Evolutionary conservation across 768 basidiomycete genomes (phyloP), one percentile per base, ranked within the genome.

Genomic region (Leccinum obscurum): DNA sequence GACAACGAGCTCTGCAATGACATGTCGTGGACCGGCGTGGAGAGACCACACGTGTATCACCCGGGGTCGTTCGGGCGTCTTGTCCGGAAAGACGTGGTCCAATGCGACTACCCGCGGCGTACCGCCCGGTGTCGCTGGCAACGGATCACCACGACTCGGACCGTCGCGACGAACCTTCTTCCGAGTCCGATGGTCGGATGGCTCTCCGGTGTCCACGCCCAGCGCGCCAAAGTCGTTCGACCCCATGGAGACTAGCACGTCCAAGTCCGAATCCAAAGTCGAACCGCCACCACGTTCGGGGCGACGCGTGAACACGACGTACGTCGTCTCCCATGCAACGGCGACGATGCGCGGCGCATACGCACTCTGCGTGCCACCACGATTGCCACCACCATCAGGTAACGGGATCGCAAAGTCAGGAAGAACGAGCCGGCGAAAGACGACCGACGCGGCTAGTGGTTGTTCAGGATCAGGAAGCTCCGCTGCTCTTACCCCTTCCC

Each of bases 271-370:
- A 1, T 24, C 15, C 30, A 5, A 20, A 32, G 11, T 15, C 49
- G 49, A 50, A 50, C 15, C 4, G 24, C 34, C 34, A 34, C 1
- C 11, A 30, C 30, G 5, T 49, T 41, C 14, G 6, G 5, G n/a
- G 22, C n/a, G 51, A 9, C 10, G 51, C 11, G 82, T 80, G 14
- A 93, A 75, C 3, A 86, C 87, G 50, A 92, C 73, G 67, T 89
- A 93, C 55, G 86, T 86, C 7, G 93, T 92, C 73, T 96, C 90
- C 94, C 95, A 97, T 49, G 86, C 80, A 0, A 88, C 84, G 13
- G 85, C 84, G 32, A 52, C 32, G 11, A 34, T 52, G 32, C 20
- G 13, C 11, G 32, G 24, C 7, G 10, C 15, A 14, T 51, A 51
- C 44, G 44, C n/a, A 1, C 41, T 39, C 13, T 26, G 24, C 17